Evolutionary conservation across 225 moss, liverwort and hornwort genomes (phyloP), one percentile per base, ranked within the genome.

Genomic region (Pleurozium schreberi): DNA sequence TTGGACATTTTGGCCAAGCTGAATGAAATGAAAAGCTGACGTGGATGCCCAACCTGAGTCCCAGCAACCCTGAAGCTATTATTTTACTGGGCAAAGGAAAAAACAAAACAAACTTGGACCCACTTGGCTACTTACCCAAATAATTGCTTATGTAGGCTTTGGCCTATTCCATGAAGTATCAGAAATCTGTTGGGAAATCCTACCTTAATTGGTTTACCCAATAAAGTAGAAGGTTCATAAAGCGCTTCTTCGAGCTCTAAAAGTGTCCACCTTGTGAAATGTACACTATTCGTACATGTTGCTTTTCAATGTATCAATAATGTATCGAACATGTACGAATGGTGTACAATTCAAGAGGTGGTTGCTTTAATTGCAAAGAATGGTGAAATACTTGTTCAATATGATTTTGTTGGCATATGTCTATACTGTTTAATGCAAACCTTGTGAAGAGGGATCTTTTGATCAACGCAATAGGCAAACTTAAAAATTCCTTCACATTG

Each of bases 241-340:
- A 34, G 2, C 0, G 2, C 8, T 6, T 0, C 1, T 1, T 45
- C 0, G 4, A 1, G 75, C 6, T 75, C 8, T 50, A 50, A 33
- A 33, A 50, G 12, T 0, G 0, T 34, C 33, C 12, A 20, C 10
- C 7, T 49, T 20, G 0, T 49, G 3, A 33, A 75, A 31, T 75
- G 75, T 75, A 33, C 33, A 49, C 4, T 11, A 19, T 8, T 31
- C 33, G 50, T 33, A n/a, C n/a, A n/a, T n/a, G n/a, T n/a, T n/a
- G n/a, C n/a, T n/a, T n/a, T n/a, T n/a, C n/a, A n/a, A n/a, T n/a
- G n/a, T n/a, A n/a, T n/a, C n/a, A n/a, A n/a, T n/a, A n/a, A n/a
- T n/a, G n/a, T n/a, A n/a, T n/a, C n/a, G n/a, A n/a, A n/a, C n/a
- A n/a, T n/a, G n/a, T n/a, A n/a, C n/a, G n/a, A n/a, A n/a, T n/a